Conservation (phyloP, 352 stramenopile genomes). For the Phytopythium litorale region DNA sequence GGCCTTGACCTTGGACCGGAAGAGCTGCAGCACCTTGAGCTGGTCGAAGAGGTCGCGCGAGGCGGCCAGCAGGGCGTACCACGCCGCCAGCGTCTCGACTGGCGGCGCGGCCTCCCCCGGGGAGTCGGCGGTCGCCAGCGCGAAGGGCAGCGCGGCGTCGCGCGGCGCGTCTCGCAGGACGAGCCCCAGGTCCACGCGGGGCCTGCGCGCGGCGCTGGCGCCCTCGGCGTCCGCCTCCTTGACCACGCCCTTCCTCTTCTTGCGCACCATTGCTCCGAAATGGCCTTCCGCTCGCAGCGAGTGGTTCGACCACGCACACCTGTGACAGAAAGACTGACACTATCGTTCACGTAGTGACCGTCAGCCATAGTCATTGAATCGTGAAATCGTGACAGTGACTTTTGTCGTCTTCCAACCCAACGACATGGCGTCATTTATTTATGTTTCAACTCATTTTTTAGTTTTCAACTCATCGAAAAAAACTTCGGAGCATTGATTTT, state of each 20-base stretch:
- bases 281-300: too few species aligned
- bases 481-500: too few species aligned
- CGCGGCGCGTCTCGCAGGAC: conserved; percentile 23
- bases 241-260: conserved; percentile 72
- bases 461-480: too few species aligned
- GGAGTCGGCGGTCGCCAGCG: conserved; percentile 21
- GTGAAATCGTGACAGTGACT: too few species aligned
- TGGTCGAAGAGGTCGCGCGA: conserved; percentile 53
- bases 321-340: too few species aligned
- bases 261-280: conserved; percentile 54
- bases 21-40: conserved; percentile 70
- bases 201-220: conserved; percentile 14
- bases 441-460: too few species aligned
- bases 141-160: conserved; percentile 32
- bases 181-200: conserved; percentile 25
- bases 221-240: conserved; percentile 40
- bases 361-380: too few species aligned
- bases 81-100: conserved; percentile 23
- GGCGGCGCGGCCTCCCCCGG: conserved; percentile 11
- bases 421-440: too few species aligned
- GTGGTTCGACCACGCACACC: too few species aligned
- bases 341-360: too few species aligned
- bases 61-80: conserved; percentile 37
- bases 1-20: conserved; percentile 55
- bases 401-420: too few species aligned